These are phyloP conservation scores for Pythium graminicola DNA, from an alignment of 352 stramenopile genomes.

Conservation along the genomic window DNA sequence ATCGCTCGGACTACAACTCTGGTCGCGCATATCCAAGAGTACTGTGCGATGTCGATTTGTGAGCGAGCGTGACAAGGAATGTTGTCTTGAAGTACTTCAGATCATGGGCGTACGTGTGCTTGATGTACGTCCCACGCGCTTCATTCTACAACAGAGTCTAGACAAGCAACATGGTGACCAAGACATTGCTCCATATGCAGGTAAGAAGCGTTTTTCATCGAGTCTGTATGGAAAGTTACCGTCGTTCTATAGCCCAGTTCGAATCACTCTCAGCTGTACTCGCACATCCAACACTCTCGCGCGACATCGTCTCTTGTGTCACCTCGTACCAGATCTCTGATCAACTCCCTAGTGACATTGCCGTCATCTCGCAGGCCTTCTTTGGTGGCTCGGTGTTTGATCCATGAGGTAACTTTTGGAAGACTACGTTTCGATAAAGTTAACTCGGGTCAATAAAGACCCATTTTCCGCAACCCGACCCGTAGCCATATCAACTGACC, in stretches of 20 bases:
- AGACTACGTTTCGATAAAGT: conserved; percentile 11
- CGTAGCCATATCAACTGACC: not conserved
- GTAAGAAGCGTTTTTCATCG: too few species aligned
- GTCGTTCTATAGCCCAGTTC: not conserved
- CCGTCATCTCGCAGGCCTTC: conserved; percentile 10
- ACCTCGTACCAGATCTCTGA: conserved; percentile 3
- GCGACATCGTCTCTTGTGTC: not conserved
- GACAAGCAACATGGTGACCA: not conserved
- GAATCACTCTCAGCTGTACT: not conserved
- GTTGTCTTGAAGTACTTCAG: conserved; percentile 10
- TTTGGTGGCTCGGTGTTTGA: conserved; percentile 4
- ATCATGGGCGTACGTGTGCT: conserved; percentile 13
- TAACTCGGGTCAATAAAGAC: too few species aligned
- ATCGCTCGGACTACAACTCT: conserved; percentile 3
- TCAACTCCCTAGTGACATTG: conserved; percentile 13
- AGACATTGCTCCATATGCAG: not conserved
- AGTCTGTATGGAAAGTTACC: too few species aligned
- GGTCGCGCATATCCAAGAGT: not conserved
- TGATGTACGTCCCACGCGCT: conserved; percentile 1
- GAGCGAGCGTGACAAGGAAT: not conserved
- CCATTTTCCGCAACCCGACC: too few species aligned
- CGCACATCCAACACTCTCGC: not conserved
- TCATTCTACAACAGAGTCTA: not conserved
- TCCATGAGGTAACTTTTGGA: not conserved
- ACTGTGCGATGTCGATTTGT: conserved; percentile 8